phyloP scores from a whole-genome alignment of 2,329 filamentous ascomycete genomes.

The Aspergillus luchuensis region DNA sequence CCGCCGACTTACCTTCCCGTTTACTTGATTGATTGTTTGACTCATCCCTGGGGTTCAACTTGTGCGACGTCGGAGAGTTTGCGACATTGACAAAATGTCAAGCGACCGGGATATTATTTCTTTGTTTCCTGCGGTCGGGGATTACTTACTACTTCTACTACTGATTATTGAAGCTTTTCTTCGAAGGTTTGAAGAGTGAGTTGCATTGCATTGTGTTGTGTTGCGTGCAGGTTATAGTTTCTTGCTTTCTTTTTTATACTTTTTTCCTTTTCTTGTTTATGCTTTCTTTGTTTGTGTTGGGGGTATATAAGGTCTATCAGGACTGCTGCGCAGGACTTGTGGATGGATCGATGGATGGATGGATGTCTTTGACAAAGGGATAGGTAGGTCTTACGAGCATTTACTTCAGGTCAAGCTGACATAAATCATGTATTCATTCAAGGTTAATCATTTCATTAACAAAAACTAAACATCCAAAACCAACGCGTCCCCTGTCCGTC shows the following conservation, averaged over 20 bases:
- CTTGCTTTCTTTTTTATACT: neutral
- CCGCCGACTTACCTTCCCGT: too few species aligned
- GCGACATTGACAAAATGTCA: too few species aligned
- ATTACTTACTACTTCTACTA: neutral
- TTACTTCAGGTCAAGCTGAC: neutral
- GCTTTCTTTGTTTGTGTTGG: neutral
- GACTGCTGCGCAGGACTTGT: too few species aligned
- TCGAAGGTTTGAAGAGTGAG: too few species aligned
- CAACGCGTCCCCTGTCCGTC: constrained; percentile 2
- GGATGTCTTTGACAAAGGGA: too few species aligned
- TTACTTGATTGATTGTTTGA: too few species aligned
- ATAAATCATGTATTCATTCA: constrained; percentile 1
- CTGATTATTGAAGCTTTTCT: neutral
- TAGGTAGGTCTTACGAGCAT: neutral
- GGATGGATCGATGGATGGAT: neutral
- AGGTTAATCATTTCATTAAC: constrained; percentile 5
- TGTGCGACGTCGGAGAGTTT: too few species aligned
- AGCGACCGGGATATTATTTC: too few species aligned
- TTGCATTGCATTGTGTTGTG: too few species aligned
- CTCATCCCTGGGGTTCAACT: too few species aligned
- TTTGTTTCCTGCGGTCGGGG: too few species aligned
- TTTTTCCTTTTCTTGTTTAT: neutral
- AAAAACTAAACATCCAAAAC: constrained; percentile 10
- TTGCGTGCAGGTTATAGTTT: neutral
- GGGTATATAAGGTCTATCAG: too few species aligned